Evolutionary conservation across 345 rosid species (phyloP), one percentile per base, ranked within the genome.

Genomic region (Syzygium jambos): DNA sequence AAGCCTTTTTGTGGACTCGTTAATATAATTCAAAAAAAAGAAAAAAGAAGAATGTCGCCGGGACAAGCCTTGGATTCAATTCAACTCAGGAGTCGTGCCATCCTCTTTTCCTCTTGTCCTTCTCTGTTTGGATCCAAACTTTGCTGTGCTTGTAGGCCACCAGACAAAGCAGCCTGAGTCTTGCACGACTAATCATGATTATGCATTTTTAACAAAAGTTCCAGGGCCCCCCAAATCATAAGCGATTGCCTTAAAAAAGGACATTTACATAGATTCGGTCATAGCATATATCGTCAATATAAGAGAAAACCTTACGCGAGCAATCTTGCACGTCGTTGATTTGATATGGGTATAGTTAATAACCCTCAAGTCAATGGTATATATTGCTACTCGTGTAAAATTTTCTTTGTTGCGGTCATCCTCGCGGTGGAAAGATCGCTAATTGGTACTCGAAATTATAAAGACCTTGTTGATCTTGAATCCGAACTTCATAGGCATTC

Each of bases 21-120:
- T n/a, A 61, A n/a, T n/a, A 6, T n/a, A n/a, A 61, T n/a, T n/a
- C 19, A 61, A 61, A 0, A 0, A 61, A 1, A 38, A n/a, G n/a
- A n/a, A n/a, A 61, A 61, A 9, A 61, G 5, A n/a, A 61, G 73
- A n/a, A n/a, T 61, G 73, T 61, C 34, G n/a, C 29, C 38, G 17
- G 3, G 12, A 34, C 49, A 19, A 38, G 80, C 80, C 13, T 73
- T 73, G 80, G 80, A 73, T 73, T 51, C 41, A 51, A 4, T 51
- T 84, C 85, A 84, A n/a, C 1, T 52, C 73, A 84, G 12, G 51
- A 19, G 21, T 43, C 56, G 51, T 38, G 51, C 52, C 1, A 6
- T 27, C 73, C 34, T 3, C 29, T 85, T 9, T 57, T 56, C 34
- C 49, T 41, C 27, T 85, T 56, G 51, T 41, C 85, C 55, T 46